Evolutionary conservation across 225 moss, liverwort and hornwort species (phyloP), one percentile per base, ranked within the genome.

Genomic region (Marchantia paleacea): DNA sequence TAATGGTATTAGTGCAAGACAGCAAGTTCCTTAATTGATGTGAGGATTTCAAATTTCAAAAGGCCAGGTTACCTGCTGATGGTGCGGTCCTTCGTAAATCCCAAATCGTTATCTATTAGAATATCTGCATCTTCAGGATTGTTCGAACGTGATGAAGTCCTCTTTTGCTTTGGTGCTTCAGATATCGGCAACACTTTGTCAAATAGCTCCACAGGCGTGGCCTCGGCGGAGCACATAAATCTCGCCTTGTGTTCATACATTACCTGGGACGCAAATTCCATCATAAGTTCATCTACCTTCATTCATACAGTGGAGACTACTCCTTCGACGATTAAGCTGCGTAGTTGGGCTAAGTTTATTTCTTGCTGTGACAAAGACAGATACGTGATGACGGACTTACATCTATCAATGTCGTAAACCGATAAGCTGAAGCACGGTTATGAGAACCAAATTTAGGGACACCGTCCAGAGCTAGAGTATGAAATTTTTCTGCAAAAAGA

Each of bases 191-290:
- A 75, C 20, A 95, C 84, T 79, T 91, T 93, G 12, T 85, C 85
- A 79, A 95, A 95, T 4, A 95, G 83, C 75, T 92, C 90, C 53
- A 85, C 86, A 2, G 90, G 87, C 24, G 83, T 76, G 15, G 87
- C 93, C 72, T 95, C 95, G 25, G 95, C 92, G 39, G 95, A 91
- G 84, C 93, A 96, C 83, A 96, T 81, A 69, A 96, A 92, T 31
- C 95, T 90, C 30, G 89, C 93, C 82, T 84, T 90, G 84, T 96
- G 91, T 66, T 96, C 95, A 84, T 96, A 96, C 90, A 96, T 87
- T 52, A 95, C 94, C 94, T 94, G 19, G 14, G 10, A 25, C 52
- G 28, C 50, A 7, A 66, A 39, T 58, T 12, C 7, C 31, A 55
- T 60, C 28, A 47, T 19, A 3, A 28, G 8, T 75, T 75, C 24